Conservation (phyloP, 1,284 basidiomycete genomes). For the Afroboletus lepidellus region DNA sequence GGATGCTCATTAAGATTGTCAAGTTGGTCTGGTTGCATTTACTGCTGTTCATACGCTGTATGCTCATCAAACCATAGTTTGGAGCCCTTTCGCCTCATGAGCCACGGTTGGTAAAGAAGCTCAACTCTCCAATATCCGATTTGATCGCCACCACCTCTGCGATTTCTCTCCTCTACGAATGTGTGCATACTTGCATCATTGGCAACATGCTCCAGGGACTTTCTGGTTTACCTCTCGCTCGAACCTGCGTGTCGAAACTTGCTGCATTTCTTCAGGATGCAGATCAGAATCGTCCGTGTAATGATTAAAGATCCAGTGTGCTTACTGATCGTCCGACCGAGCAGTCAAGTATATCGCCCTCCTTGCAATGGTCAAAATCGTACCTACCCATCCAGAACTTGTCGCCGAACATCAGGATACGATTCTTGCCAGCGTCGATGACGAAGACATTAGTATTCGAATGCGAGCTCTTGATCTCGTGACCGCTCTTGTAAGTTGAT, state of each 20-base stretch:
- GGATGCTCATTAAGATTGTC: constrained; percentile 99
- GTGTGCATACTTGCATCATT: constrained; percentile 96
- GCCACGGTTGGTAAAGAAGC: constrained; percentile 90
- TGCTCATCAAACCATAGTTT: constrained; percentile 56
- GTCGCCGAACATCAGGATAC: constrained; percentile 92
- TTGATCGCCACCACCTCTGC: constrained; percentile 95
- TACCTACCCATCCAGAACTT: constrained; percentile 88
- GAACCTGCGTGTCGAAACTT: constrained; percentile 90
- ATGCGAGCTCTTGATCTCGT: constrained; percentile 94
- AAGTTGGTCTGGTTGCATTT: constrained; percentile 67
- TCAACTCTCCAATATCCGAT: constrained; percentile 90
- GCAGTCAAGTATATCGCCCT: constrained; percentile 96
- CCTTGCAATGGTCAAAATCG: constrained; percentile 93
- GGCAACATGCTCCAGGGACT: constrained; percentile 91
- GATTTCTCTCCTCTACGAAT: constrained; percentile 96
- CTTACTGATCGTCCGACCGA: constrained; percentile 23
- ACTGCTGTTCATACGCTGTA: neutral
- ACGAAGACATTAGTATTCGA: constrained; percentile 93
- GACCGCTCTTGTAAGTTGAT: constrained; percentile 86
- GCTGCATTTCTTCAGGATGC: constrained; percentile 88
- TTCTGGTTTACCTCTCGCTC: constrained; percentile 80
- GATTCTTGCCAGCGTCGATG: constrained; percentile 87
- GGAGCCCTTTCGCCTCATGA: constrained; percentile 89
- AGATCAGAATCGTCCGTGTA: constrained; percentile 86
- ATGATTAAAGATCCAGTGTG: constrained; percentile 8